Percentiles rank a stretch among this genome's conserved stretches.
Conservation (phyloP, 352 stramenopile genomes). For the Halophytophthora polymorphica region DNA sequence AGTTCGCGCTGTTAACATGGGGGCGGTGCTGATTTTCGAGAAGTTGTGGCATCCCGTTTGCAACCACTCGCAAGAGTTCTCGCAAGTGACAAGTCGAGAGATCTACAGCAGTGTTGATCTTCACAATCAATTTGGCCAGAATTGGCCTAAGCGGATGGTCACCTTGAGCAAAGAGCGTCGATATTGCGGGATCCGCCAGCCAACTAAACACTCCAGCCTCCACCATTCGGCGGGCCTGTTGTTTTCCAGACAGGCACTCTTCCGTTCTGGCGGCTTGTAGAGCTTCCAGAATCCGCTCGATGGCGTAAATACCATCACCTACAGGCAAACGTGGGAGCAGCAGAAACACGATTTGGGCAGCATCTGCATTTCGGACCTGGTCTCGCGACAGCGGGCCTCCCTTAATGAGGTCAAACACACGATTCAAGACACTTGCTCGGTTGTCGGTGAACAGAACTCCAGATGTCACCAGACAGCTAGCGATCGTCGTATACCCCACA, state of each 20-base stretch:
- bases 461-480: constrained; percentile 56
- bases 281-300: constrained; percentile 45
- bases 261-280: constrained; percentile 37
- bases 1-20: not conserved
- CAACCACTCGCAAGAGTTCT: constrained; percentile 50
- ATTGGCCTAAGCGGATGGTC: constrained; percentile 28
- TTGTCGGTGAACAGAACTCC: constrained; percentile 38
- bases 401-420: constrained; percentile 60
- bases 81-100: constrained; percentile 48
- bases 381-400: constrained; percentile 27
- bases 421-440: constrained; percentile 35
- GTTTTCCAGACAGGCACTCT: constrained; percentile 41
- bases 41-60: constrained; percentile 45
- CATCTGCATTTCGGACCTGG: constrained; percentile 60
- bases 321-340: constrained; percentile 38
- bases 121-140: constrained; percentile 38
- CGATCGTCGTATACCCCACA: constrained; percentile 42
- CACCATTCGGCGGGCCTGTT: constrained; percentile 45
- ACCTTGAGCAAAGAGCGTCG: constrained; percentile 27
- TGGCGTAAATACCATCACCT: constrained; percentile 19
- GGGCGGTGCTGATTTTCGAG: constrained; percentile 25
- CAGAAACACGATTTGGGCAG: constrained; percentile 48
- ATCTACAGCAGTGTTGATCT: constrained; percentile 43
- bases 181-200: constrained; percentile 40
- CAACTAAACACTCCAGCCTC: constrained; percentile 54